phyloP scores from a whole-genome alignment of 2,329 filamentous ascomycete species.

The Cordyceps militaris region DNA sequence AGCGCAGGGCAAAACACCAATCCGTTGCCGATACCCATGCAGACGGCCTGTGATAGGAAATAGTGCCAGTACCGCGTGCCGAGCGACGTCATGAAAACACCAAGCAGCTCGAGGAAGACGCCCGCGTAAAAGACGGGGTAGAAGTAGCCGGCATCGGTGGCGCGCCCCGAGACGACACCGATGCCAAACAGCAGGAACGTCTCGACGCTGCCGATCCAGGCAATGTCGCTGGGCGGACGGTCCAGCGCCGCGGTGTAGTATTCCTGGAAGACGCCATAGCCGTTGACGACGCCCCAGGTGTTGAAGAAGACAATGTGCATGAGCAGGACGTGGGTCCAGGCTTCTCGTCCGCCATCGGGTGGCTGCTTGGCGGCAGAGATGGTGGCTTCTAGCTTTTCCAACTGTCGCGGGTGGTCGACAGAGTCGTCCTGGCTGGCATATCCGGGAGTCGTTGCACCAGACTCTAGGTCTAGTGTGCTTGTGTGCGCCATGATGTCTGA shows the following conservation, averaged over 20 bases:
- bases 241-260: conserved; percentile 33
- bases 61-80: conserved; percentile 41
- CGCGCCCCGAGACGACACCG: conserved; percentile 34
- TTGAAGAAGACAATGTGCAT: conserved; percentile 35
- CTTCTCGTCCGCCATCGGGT: conserved; percentile 15
- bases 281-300: conserved; percentile 41
- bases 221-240: conserved; percentile 30
- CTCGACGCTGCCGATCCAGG: conserved; percentile 39
- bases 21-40: conserved; percentile 45
- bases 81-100: conserved; percentile 38
- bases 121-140: conserved; percentile 30
- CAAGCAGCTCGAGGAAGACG: conserved; percentile 32
- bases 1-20: conserved; percentile 51
- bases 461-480: conserved; percentile 2
- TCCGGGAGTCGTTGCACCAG: not conserved
- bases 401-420: not conserved
- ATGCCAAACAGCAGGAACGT: conserved; percentile 36
- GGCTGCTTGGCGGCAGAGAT: not conserved
- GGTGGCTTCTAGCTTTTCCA: not conserved
- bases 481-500: not conserved
- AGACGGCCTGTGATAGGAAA: conserved; percentile 42
- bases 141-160: conserved; percentile 39
- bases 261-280: conserved; percentile 38
- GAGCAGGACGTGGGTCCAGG: conserved; percentile 27
- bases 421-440: not conserved